Evolutionary conservation across 345 rosid genomes (phyloP).

Genomic region (Eucalyptus caleyi): DNA sequence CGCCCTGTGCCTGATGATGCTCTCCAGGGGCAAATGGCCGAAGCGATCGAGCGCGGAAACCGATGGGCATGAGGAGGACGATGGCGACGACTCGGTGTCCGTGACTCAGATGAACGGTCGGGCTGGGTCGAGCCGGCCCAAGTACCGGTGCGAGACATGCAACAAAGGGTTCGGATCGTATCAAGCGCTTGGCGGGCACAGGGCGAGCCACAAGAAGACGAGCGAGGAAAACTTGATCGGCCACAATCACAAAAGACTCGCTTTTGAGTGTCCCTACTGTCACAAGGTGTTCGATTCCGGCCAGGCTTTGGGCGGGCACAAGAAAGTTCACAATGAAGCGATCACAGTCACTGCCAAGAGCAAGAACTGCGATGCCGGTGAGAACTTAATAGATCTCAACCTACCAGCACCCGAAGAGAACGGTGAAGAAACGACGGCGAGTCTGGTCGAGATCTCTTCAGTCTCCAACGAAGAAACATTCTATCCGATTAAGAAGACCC

Average conservation of each 20-base stretch:
- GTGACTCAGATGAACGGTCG: neutral
- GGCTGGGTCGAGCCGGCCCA: neutral
- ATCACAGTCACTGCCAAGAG: neutral
- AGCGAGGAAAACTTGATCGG: neutral
- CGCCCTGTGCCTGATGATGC: constrained; percentile 27
- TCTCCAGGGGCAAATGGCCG: constrained; percentile 26
- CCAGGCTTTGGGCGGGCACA: constrained; percentile 57
- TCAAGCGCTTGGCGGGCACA: constrained; percentile 64
- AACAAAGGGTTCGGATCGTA: constrained; percentile 34
- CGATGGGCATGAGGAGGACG: neutral
- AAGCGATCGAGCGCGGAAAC: neutral
- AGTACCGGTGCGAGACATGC: constrained; percentile 39
- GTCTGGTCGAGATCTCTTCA: neutral
- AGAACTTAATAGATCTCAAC: constrained; percentile 23
- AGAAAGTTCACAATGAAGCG: constrained; percentile 25
- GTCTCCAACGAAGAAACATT: neutral
- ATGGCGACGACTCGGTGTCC: neutral
- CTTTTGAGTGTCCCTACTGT: constrained; percentile 33
- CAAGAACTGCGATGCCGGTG: neutral
- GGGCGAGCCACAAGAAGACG: constrained; percentile 40
- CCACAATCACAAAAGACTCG: neutral
- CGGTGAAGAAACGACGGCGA: neutral
- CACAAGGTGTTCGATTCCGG: constrained; percentile 37
- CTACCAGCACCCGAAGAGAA: constrained; percentile 12
- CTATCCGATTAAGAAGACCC: neutral